These are phyloP conservation scores for Angomonas ambiguus DNA, from an alignment of 208 protist genomes.

Conservation along the genomic window DNA sequence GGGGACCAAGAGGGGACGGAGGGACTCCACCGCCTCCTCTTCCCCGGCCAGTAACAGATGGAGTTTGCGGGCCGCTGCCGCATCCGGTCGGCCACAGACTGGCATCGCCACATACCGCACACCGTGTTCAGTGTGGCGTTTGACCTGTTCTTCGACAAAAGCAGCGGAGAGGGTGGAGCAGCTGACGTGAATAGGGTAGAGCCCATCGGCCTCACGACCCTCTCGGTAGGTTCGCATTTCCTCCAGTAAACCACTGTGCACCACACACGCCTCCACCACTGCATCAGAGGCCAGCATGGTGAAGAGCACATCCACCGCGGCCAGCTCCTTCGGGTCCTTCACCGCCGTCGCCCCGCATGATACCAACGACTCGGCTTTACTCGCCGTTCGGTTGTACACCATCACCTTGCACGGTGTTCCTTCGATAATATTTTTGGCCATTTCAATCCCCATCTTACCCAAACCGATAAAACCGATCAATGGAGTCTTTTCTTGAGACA, in stretches of 20 bases:
- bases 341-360: conserved; percentile 12
- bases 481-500: neutral
- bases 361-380: conserved; percentile 13
- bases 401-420: conserved; percentile 13
- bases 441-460: conserved; percentile 28
- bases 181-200: conserved; percentile 23
- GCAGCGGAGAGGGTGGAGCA: conserved; percentile 22
- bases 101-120: conserved; percentile 24
- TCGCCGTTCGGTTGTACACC: conserved; percentile 29
- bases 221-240: conserved; percentile 10
- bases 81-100: conserved; percentile 25
- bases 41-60: conserved; percentile 23
- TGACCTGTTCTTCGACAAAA: conserved; percentile 9
- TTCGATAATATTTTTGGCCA: conserved; percentile 18
- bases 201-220: neutral
- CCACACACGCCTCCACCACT: conserved; percentile 13
- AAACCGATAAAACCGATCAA: conserved; percentile 23
- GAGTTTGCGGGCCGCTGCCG: conserved; percentile 23
- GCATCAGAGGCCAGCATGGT: conserved; percentile 24
- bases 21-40: neutral
- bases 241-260: conserved; percentile 17
- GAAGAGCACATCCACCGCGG: conserved; percentile 23
- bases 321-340: conserved; percentile 12
- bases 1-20: conserved; percentile 25
- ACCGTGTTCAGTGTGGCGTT: conserved; percentile 10